A percentile compares a stretch with the other conserved stretches of the same genome.
These are phyloP conservation scores for Thielaviopsis punctulata DNA, from an alignment of 2,329 filamentous ascomycete species.

Conservation along the genomic window DNA sequence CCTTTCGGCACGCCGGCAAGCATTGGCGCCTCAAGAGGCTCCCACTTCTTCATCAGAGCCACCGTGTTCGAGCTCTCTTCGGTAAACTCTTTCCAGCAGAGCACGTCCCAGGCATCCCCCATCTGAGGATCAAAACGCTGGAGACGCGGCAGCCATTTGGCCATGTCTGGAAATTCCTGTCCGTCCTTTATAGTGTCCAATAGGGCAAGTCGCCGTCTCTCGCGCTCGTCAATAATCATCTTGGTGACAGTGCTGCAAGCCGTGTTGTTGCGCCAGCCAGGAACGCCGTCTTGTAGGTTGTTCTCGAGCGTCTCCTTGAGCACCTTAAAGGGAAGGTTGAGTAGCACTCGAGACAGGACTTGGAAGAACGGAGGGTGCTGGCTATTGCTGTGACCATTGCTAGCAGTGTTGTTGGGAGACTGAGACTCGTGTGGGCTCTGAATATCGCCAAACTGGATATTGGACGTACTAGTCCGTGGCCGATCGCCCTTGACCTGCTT, in stretches of 20 bases:
- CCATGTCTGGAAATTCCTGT: conserved; percentile 19
- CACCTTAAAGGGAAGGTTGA: conserved; percentile 52
- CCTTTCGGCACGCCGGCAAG: not conserved
- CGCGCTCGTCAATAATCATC: conserved; percentile 37
- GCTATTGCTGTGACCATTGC: not conserved
- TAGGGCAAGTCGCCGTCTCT: conserved; percentile 32
- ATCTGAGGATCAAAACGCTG: conserved; percentile 23
- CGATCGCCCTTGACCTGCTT: conserved; percentile 5
- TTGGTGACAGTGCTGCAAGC: conserved; percentile 31
- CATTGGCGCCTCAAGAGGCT: conserved; percentile 3
- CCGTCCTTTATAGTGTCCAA: conserved; percentile 26
- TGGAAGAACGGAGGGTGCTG: conserved; percentile 23
- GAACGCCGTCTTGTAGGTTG: conserved; percentile 29
- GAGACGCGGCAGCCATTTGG: conserved; percentile 21
- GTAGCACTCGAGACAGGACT: conserved; percentile 45
- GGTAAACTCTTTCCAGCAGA: conserved; percentile 33
- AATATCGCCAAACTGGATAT: conserved; percentile 57
- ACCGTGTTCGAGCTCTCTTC: conserved; percentile 5
- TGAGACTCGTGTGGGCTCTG: conserved; percentile 20
- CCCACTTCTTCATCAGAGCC: conserved; percentile 5
- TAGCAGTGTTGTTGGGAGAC: conserved; percentile 18
- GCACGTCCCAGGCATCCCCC: conserved; percentile 27
- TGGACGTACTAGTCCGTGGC: conserved; percentile 26
- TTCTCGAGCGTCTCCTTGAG: conserved; percentile 48
- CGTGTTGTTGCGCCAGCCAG: conserved; percentile 32